Evolutionary conservation across 208 protist species (phyloP).

Genomic region (Acanthamoeba culbertsoni): DNA sequence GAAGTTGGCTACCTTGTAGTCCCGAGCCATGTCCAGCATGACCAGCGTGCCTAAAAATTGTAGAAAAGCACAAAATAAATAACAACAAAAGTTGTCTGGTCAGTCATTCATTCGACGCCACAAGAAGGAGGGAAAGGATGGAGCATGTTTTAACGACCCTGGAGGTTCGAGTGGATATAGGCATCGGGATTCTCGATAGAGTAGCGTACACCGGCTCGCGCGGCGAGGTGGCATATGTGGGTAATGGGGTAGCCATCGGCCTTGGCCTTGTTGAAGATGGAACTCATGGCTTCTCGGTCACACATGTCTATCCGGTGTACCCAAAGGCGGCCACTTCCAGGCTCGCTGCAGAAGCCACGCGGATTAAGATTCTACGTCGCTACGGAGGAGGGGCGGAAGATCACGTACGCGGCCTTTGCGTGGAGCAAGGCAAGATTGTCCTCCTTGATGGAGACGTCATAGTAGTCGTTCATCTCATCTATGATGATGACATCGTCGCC

Average conservation of each 20-base stretch:
- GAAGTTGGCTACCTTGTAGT: conserved; percentile 50
- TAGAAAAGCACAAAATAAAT: not conserved
- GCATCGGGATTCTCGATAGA: conserved; percentile 56
- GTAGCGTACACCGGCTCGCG: conserved; percentile 47
- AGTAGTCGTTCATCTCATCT: conserved; percentile 60
- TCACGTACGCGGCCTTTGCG: too few species aligned
- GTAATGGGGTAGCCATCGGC: not conserved
- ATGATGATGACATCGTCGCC: conserved; percentile 56
- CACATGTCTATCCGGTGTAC: conserved; percentile 5
- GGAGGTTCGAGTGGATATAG: conserved; percentile 61
- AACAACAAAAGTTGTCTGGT: not conserved
- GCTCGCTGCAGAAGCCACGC: too few species aligned
- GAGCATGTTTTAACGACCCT: not conserved
- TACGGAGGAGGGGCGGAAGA: too few species aligned
- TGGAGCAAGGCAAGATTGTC: conserved; percentile 22
- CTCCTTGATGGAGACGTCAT: conserved; percentile 46
- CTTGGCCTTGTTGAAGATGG: conserved; percentile 3
- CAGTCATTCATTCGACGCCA: not conserved
- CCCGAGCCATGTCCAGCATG: conserved; percentile 60
- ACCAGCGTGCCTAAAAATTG: conserved; percentile 47
- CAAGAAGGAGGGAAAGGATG: not conserved
- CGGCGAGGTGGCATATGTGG: conserved; percentile 57
- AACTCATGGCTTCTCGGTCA: not conserved
- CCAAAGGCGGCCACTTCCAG: not conserved
- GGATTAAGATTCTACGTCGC: not conserved